Percentiles rank a stretch among this genome's conserved stretches.
Evolutionary conservation across 345 rosid genomes (phyloP).

Genomic region (Capsella bursapastoris): DNA sequence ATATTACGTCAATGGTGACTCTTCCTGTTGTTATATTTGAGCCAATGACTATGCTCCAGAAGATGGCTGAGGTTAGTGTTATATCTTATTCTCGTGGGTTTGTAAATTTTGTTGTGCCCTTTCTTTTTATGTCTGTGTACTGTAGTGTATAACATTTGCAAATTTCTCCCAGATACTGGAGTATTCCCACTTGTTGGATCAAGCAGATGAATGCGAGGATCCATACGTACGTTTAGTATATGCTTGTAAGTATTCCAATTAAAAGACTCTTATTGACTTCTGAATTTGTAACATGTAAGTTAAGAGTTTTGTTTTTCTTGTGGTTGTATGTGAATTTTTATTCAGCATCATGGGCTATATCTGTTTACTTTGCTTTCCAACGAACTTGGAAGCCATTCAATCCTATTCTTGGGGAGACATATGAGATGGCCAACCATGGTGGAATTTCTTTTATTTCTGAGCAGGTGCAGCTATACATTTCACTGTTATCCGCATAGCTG

Average conservation of each 20-base stretch:
- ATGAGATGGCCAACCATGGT: constrained; percentile 81
- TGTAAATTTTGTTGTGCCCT: constrained; percentile 12
- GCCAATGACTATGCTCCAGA: constrained; percentile 96
- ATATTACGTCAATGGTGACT: constrained; percentile 92
- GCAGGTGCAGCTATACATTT: constrained; percentile 59
- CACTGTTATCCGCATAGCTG: background rate
- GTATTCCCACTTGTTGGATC: constrained; percentile 77
- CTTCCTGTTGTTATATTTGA: constrained; percentile 92
- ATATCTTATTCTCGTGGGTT: background rate
- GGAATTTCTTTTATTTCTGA: constrained; percentile 80
- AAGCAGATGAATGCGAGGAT: constrained; percentile 92
- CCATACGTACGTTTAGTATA: constrained; percentile 85
- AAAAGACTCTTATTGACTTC: constrained; percentile 18
- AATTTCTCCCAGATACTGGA: constrained; percentile 75
- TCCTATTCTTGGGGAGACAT: constrained; percentile 98
- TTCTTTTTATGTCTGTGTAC: no score
- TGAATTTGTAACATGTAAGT: background rate
- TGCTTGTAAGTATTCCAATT: constrained; percentile 56
- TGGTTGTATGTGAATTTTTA: constrained; percentile 26
- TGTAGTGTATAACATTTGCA: constrained; percentile 8
- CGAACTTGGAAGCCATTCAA: constrained; percentile 97
- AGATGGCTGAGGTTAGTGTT: constrained; percentile 84
- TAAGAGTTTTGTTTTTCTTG: background rate
- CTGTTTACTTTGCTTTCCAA: constrained; percentile 83
- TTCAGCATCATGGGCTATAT: constrained; percentile 86